Conservation (phyloP, 1,284 basidiomycete species). For the Puccinia hordei region DNA sequence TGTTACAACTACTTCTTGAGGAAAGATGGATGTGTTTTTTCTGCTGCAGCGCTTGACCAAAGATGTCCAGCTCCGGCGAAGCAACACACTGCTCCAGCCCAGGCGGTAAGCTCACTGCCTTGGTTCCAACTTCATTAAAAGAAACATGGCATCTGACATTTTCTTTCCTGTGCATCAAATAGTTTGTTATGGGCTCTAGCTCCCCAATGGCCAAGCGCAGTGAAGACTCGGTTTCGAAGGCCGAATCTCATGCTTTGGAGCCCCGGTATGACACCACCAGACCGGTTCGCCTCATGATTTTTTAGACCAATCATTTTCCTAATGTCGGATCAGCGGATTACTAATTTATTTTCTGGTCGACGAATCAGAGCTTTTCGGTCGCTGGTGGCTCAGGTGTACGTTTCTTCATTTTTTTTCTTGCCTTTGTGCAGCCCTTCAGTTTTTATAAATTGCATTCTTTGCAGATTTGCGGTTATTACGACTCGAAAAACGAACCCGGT, state of each 20-base stretch:
- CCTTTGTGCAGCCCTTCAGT: background rate
- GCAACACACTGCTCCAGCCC: too few relatives aligned
- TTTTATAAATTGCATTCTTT: background rate
- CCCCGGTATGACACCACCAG: slow-evolving; percentile 28
- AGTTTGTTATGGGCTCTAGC: background rate
- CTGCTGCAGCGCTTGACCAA: too few relatives aligned
- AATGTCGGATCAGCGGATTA: too few relatives aligned
- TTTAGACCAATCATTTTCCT: too few relatives aligned
- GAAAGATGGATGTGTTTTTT: too few relatives aligned
- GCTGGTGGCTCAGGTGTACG: slow-evolving; percentile 27
- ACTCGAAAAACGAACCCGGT: background rate
- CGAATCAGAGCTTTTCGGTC: background rate
- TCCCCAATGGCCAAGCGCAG: background rate
- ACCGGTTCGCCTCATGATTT: slow-evolving; percentile 1
- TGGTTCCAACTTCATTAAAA: too few relatives aligned
- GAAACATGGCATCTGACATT: too few relatives aligned
- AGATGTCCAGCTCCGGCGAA: too few relatives aligned
- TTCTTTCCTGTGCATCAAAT: background rate
- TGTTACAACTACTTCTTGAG: too few relatives aligned
- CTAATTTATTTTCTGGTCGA: too few relatives aligned
- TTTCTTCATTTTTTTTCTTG: background rate
- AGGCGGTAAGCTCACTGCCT: too few relatives aligned
- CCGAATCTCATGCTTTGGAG: background rate
- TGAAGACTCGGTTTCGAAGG: too few relatives aligned
- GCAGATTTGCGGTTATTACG: slow-evolving; percentile 25